Conservation (phyloP, 2,329 filamentous ascomycete genomes). For the Claviceps spartinae region DNA sequence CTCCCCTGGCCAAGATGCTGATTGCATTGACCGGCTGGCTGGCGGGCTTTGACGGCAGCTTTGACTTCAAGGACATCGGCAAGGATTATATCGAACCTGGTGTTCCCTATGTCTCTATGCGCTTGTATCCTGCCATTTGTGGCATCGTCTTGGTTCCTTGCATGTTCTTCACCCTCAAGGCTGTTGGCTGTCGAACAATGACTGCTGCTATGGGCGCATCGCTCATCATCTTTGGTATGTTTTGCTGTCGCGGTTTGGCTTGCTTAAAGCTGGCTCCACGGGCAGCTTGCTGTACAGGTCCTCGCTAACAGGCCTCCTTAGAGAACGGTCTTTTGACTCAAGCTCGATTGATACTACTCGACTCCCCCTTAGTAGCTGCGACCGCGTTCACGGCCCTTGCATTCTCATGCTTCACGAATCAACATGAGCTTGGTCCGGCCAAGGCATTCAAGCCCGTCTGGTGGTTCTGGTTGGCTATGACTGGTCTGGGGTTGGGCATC, state of each 20-base stretch:
- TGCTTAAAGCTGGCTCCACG: neutral
- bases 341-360: conserved; percentile 86
- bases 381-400: conserved; percentile 83
- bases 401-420: conserved; percentile 89
- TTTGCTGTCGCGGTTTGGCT: neutral
- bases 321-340: conserved; percentile 95
- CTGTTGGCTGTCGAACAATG: conserved; percentile 72
- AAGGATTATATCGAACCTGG: conserved; percentile 93
- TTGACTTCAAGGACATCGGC: conserved; percentile 99
- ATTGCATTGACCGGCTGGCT: conserved; percentile 91
- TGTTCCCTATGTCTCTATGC: conserved; percentile 96
- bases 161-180: conserved; percentile 92
- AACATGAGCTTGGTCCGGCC: conserved; percentile 81
- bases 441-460: conserved; percentile 81
- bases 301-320: conserved; percentile 25
- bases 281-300: neutral
- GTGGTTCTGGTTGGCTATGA: conserved; percentile 96
- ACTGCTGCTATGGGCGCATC: conserved; percentile 73
- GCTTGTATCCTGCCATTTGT: conserved; percentile 77
- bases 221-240: conserved; percentile 80
- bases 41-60: conserved; percentile 86
- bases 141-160: conserved; percentile 79
- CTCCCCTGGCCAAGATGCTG: conserved; percentile 88
- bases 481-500: conserved; percentile 74
- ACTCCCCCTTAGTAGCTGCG: conserved; percentile 86